phyloP scores from a whole-genome alignment of 176 grass and related monocot genomes.

The Triticum dicoccoides region DNA sequence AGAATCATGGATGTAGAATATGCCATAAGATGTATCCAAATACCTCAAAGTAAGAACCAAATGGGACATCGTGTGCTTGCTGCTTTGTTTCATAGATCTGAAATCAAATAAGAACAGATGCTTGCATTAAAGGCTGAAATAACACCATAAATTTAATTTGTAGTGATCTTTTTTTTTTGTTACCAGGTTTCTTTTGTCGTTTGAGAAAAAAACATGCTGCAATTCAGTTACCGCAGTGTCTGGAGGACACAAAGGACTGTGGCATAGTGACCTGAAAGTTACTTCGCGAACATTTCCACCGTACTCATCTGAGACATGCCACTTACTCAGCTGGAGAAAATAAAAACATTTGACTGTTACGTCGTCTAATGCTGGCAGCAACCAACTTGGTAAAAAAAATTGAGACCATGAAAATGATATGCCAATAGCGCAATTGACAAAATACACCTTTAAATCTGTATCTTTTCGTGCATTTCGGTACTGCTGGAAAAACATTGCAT shows the following conservation, averaged over 20 bases:
- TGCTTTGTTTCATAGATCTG: slow-evolving; percentile 94
- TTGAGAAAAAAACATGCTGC: slow-evolving; percentile 70
- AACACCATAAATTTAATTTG: slow-evolving; percentile 10
- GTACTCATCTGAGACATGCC: slow-evolving; percentile 61
- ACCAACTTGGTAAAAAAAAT: slow-evolving; percentile 26
- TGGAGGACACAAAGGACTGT: slow-evolving; percentile 93
- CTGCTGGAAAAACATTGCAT: slow-evolving; percentile 77
- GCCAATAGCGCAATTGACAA: slow-evolving; percentile 16
- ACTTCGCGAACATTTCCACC: slow-evolving; percentile 74
- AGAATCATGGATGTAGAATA: background rate
- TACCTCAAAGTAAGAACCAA: slow-evolving; percentile 99
- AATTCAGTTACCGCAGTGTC: slow-evolving; percentile 84
- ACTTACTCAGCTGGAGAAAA: slow-evolving; percentile 63
- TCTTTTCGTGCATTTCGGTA: slow-evolving; percentile 75
- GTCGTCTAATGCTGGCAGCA: slow-evolving; percentile 27
- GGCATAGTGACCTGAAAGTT: slow-evolving; percentile 82
- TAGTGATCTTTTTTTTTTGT: slow-evolving; percentile 26
- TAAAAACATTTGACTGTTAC: slow-evolving; percentile 17
- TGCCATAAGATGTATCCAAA: background rate
- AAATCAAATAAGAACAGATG: slow-evolving; percentile 31
- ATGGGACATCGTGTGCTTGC: slow-evolving; percentile 95
- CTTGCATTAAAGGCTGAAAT: background rate
- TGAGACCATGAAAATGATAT: slow-evolving; percentile 18
- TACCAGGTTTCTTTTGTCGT: slow-evolving; percentile 69
- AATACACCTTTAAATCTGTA: slow-evolving; percentile 73